phyloP scores from a whole-genome alignment of 768 basidiomycete species.

The Kwoniella sp. region DNA sequence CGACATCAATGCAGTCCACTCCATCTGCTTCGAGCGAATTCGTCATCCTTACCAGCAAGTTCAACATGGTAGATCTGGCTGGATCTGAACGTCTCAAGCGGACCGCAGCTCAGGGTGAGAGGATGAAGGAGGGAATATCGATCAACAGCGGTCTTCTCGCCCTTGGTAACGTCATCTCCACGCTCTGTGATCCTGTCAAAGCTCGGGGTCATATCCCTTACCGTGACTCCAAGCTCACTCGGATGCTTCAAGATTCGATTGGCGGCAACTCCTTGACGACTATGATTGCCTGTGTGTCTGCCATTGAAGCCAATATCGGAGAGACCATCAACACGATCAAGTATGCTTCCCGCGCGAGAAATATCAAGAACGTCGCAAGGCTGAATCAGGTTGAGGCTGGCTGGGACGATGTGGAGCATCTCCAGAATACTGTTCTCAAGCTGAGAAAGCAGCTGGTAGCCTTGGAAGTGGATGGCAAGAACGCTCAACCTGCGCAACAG shows the following conservation, averaged over 20 bases:
- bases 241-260: slow-evolving; percentile 69
- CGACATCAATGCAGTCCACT: slow-evolving; percentile 64
- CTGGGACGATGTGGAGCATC: slow-evolving; percentile 97
- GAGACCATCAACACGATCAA: slow-evolving; percentile 80
- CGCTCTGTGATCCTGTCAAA: slow-evolving; percentile 65
- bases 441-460: slow-evolving; percentile 79
- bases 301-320: slow-evolving; percentile 87
- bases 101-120: slow-evolving; percentile 90
- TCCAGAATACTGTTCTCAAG: slow-evolving; percentile 78
- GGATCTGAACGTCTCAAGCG: slow-evolving; percentile 95
- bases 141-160: slow-evolving; percentile 96
- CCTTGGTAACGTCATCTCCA: slow-evolving; percentile 93
- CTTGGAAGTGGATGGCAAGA: slow-evolving; percentile 64
- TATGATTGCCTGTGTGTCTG: slow-evolving; percentile 98
- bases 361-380: slow-evolving; percentile 91
- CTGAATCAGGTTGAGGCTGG: slow-evolving; percentile 94
- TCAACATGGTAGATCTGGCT: slow-evolving; percentile 97
- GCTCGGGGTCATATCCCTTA: slow-evolving; percentile 91
- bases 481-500: background rate
- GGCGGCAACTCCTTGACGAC: slow-evolving; percentile 97
- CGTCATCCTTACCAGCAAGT: slow-evolving; percentile 87
- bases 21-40: slow-evolving; percentile 62
- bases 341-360: slow-evolving; percentile 93
- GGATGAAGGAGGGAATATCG: slow-evolving; percentile 97
- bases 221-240: slow-evolving; percentile 96